Conservation (phyloP, 192 early-diverging fungal species). For the Coemansia sp. region DNA sequence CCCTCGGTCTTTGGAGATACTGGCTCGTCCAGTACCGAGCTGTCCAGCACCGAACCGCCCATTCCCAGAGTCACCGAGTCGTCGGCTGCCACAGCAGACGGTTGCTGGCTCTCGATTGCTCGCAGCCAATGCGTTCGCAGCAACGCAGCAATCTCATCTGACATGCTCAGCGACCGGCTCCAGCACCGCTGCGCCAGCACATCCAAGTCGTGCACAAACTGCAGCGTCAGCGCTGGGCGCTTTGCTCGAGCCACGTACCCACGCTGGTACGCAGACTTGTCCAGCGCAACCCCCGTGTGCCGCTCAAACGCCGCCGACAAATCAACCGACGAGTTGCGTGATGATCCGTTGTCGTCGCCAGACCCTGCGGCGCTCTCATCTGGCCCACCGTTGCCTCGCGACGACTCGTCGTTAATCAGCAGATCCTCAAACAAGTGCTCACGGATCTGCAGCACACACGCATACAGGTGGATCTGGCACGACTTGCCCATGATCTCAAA, state of each 20-base stretch:
- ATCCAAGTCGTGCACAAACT: constrained; percentile 36
- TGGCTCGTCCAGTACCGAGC: no score
- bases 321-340: constrained; percentile 26
- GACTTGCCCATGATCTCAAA: constrained; percentile 49
- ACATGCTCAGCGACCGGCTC: constrained; percentile 26
- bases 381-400: neutral
- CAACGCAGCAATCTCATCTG: constrained; percentile 42
- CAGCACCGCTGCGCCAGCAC: constrained; percentile 37
- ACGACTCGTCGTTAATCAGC: constrained; percentile 7
- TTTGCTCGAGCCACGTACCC: constrained; percentile 40
- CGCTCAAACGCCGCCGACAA: constrained; percentile 28
- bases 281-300: constrained; percentile 24
- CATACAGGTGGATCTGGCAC: constrained; percentile 45
- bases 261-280: constrained; percentile 27
- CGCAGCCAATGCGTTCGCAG: constrained; percentile 44
- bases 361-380: neutral
- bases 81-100: neutral
- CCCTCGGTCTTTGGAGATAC: neutral
- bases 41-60: neutral
- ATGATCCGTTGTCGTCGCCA: constrained; percentile 5
- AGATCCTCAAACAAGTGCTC: constrained; percentile 52
- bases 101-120: constrained; percentile 10
- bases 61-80: neutral
- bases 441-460: constrained; percentile 48
- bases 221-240: constrained; percentile 23